Base-by-base conservation (phyloP, 2,329 filamentous ascomycete genomes). In the Cladophialophora yegresii region DNA sequence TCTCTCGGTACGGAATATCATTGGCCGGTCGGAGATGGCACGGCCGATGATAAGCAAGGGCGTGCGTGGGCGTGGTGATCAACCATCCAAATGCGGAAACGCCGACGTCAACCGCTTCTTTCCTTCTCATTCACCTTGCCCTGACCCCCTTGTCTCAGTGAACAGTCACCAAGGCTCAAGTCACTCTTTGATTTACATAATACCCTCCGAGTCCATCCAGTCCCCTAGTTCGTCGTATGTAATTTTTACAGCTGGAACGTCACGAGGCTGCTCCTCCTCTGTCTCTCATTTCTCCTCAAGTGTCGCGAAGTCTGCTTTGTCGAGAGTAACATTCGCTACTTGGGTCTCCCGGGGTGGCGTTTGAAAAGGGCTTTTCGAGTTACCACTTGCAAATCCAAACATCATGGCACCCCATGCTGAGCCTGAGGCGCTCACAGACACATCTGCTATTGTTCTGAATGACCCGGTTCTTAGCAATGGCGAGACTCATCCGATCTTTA, bases 401-500 rank as follows among this genome's bases (percentile, higher is more conserved):
- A 54, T 9, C 32, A 71, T 71, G 69, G 66, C 69, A 33, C 67
- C 69, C 43, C 66, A 71, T 49, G 66, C 66, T 23, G 60, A 71
- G 22, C 66, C 76, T 26, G 71, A 72, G 58, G 75, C 67, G 61
- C 71, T 76, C 58, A 73, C 77, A 40, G 73, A 80, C 66, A 75
- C 77, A 51, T 71, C 77, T 50, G 61, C 76, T 58, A 67, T 78
- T 43, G 70, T 75, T 51, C 57, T 79, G 57, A 70, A 75, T 20
- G 73, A 77, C 64, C 77, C 77, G 55, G 53, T 67, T 8, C 53
- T 66, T 23, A 58, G 56, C 49, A 67, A 66, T n/a, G 58, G 54
- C 3, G 54, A 63, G 10, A 62, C 55, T 30, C 56, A 58, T 26
- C 33, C 66, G 4, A 47, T 60, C 22, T 79, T 92, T 72, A 87